phyloP scores from a whole-genome alignment of 2,329 filamentous ascomycete genomes.

The Stachybotrys chlorohalonatus region DNA sequence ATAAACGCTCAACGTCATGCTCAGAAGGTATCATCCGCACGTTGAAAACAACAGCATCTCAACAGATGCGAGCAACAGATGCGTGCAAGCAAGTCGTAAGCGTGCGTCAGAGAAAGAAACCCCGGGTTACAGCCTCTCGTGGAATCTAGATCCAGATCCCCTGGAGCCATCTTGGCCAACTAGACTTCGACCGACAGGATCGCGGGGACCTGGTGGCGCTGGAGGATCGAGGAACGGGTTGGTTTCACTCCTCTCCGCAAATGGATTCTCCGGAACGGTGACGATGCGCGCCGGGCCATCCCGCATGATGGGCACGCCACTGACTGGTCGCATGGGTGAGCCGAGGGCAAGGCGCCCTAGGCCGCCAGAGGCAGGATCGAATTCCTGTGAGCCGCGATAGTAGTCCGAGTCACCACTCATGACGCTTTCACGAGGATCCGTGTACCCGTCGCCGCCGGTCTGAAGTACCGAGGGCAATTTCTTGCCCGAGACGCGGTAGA shows the following conservation, averaged over 20 bases:
- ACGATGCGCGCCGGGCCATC: constrained; percentile 58
- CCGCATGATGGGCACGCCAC: constrained; percentile 51
- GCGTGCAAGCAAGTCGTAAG: background rate
- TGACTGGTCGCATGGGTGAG: constrained; percentile 50
- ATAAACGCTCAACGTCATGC: background rate
- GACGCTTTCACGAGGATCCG: constrained; percentile 34
- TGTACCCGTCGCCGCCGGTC: constrained; percentile 54
- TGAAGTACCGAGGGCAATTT: constrained; percentile 56
- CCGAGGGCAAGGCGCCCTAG: constrained; percentile 41
- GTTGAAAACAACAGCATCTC: background rate
- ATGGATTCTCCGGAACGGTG: constrained; percentile 40
- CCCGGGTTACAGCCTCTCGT: constrained; percentile 24
- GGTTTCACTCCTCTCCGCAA: constrained; percentile 19
- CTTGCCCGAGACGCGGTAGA: constrained; percentile 56
- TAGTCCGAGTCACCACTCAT: constrained; percentile 43
- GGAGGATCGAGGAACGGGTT: constrained; percentile 12
- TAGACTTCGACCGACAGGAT: constrained; percentile 29
- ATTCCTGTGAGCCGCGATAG: constrained; percentile 43
- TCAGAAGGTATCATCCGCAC: background rate
- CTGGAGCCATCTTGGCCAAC: constrained; percentile 23
- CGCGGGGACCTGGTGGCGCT: constrained; percentile 17
- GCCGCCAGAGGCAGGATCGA: constrained; percentile 23
- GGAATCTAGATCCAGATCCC: constrained; percentile 29
- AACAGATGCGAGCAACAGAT: background rate
- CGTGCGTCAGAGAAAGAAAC: background rate